A percentile compares a stretch with the other conserved stretches of the same genome.
phyloP scores from a whole-genome alignment of 139 green algal species.

The Chlorella vulgaris region DNA sequence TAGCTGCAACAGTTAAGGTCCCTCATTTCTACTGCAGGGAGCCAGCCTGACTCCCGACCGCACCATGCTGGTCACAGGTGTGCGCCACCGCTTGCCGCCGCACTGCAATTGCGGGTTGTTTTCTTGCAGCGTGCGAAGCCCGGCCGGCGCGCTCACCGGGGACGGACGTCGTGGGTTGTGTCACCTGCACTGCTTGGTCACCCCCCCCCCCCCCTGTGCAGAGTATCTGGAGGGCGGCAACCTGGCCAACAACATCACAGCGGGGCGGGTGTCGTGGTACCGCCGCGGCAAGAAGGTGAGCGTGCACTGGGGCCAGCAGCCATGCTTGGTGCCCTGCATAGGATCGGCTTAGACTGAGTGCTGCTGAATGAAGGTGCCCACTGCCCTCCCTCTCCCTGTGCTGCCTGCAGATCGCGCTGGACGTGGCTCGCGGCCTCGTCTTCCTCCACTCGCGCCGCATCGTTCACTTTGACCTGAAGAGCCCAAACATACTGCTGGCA shows the following conservation, averaged over 20 bases:
- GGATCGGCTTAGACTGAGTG: no score
- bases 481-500: constrained; percentile 49
- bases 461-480: constrained; percentile 44
- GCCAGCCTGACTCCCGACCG: constrained; percentile 27
- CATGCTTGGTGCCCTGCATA: no score
- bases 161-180: no score
- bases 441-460: constrained; percentile 43
- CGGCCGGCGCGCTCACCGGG: no score
- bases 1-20: no score
- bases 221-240: constrained; percentile 56
- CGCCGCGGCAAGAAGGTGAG: constrained; percentile 24
- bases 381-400: background rate
- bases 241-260: constrained; percentile 40
- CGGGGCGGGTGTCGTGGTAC: constrained; percentile 37
- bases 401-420: constrained; percentile 43
- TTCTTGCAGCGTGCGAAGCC: no score
- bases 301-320: background rate
- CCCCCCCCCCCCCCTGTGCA: no score
- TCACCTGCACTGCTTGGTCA: no score
- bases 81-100: no score
- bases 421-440: constrained; percentile 43
- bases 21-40: background rate
- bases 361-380: no score
- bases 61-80: constrained; percentile 58
- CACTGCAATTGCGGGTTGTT: no score